A percentile compares a stretch with the other conserved stretches of the same genome.
Evolutionary conservation across 441 rosid species (phyloP).

Genomic region (California macrophylla): DNA sequence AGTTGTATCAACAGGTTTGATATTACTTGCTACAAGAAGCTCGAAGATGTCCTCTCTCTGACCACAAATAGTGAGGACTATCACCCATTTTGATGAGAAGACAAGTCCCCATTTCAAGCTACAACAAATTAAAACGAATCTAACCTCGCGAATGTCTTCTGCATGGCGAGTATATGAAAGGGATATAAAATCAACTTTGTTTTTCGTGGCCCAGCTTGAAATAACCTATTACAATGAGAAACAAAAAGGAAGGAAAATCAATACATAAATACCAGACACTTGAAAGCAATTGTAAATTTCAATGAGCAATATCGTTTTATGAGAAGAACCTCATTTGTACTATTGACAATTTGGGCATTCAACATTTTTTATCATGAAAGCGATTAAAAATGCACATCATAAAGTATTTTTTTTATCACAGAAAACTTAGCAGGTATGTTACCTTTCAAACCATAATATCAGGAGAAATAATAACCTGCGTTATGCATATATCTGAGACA

Average conservation of each 20-base stretch:
- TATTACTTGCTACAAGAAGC: background rate
- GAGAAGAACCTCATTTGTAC: background rate
- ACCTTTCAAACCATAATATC: background rate
- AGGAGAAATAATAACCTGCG: background rate
- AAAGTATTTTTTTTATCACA: background rate
- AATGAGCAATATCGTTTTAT: background rate
- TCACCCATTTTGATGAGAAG: background rate
- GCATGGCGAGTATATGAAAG: conserved; percentile 22
- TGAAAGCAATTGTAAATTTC: background rate
- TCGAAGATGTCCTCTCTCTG: too few species aligned
- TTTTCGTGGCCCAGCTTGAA: conserved; percentile 17
- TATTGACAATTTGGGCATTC: background rate
- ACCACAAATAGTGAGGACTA: too few species aligned
- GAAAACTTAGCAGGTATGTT: background rate
- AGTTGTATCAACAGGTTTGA: background rate
- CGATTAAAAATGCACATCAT: background rate
- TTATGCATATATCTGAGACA: background rate
- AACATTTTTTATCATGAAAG: background rate
- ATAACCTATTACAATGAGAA: conserved; percentile 12
- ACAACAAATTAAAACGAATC: background rate
- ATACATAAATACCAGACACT: background rate
- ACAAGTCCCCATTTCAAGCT: background rate
- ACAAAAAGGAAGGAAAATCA: background rate
- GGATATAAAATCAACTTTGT: conserved; percentile 22
- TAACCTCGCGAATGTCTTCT: conserved; percentile 22